Percentiles rank a stretch among this genome's conserved stretches.
Conservation (phyloP, 352 stramenopile genomes). For the Blastocystis hominis region DNA sequence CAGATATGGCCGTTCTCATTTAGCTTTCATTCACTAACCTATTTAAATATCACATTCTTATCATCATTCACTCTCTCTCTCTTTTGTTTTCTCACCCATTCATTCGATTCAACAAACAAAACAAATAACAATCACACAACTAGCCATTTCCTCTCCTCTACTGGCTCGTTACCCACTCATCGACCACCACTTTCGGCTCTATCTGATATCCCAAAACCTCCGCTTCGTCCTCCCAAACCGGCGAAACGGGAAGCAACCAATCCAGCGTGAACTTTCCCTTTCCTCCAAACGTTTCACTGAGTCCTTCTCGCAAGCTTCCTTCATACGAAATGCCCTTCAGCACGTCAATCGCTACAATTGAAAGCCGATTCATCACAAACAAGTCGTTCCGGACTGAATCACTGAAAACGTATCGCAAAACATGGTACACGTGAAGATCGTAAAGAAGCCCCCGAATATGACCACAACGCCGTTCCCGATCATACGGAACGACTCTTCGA, state of each 20-base stretch:
- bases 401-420: background rate
- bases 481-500: background rate
- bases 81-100: no score
- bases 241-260: slow-evolving; percentile 4
- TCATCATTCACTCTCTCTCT: no score
- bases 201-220: background rate
- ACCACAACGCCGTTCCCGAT: background rate
- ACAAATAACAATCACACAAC: no score
- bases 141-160: background rate
- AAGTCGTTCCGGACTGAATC: background rate
- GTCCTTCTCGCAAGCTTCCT: background rate
- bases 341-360: slow-evolving; percentile 1
- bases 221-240: background rate
- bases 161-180: background rate
- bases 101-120: no score
- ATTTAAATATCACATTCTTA: no score
- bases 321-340: slow-evolving; percentile 4
- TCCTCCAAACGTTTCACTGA: slow-evolving; percentile 27
- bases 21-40: no score
- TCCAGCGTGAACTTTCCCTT: slow-evolving; percentile 16
- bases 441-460: slow-evolving; percentile 1
- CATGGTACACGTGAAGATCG: slow-evolving; percentile 4
- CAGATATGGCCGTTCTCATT: no score
- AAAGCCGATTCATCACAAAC: background rate
- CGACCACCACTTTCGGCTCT: background rate